Base-by-base conservation (phyloP, 2,329 filamentous ascomycete species). In the Alternaria ethzedia region DNA sequence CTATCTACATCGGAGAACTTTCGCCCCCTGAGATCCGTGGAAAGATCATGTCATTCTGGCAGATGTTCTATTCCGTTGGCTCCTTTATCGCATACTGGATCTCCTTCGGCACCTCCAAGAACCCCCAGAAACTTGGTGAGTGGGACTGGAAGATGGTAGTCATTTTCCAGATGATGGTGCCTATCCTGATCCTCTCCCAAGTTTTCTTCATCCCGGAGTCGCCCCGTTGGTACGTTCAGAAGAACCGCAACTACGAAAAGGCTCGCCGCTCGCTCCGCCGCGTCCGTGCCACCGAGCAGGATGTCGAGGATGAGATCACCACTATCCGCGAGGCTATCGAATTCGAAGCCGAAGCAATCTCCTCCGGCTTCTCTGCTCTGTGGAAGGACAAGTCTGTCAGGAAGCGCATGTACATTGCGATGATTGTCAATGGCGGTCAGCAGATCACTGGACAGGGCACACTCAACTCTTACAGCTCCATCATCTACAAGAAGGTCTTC, bases 91-190 rank as follows among this genome's bases (percentile, higher is more conserved):
- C 87, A 54, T 79, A 77, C 81, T 86, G 84, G 89, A 87, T 91
- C 74, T 89, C 88, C 75, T 91, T 86, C 69, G 89, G 85, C 15
- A 88, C 87, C 75, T 84, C 84, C 36, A 83, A 87, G 72, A 81
- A 90, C 77, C 81, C 82, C 46, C 70, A 80, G 45, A 81, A 70
- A 45, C 84, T 91, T 6, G 90, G 90, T 43, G 83, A 92, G 69
- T 91, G 90, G 90, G 89, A 91, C 78, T 92, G 90, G 90, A 87
- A 86, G 71, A 86, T 91, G 82, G 88, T 92, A 13, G 87, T 91
- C 66, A 88, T 92, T 65, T 91, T 92, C 83, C 90, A 92, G 79
- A 83, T 91, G 52, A 78, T 92, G n/a, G 84, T 91, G 23, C 90
- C 90, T 2, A 67, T 85, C 54, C 71, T 91, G 62, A 89, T 92